phyloP scores from a whole-genome alignment of 1,284 basidiomycete genomes.

The Cutaneotrichosporon dermatis region DNA sequence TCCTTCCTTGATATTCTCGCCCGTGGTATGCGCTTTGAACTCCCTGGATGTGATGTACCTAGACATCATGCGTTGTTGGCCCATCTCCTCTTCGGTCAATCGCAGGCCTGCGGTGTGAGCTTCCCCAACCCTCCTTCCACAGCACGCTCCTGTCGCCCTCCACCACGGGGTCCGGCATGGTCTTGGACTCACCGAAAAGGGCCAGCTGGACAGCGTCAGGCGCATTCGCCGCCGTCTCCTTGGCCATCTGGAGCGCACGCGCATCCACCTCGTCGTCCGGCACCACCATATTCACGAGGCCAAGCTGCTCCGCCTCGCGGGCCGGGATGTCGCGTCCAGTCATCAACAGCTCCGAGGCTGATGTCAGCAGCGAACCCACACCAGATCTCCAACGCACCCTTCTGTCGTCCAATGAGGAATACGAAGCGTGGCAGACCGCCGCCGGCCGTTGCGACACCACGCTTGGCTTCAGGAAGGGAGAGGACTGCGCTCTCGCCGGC shows the following conservation, averaged over 20 bases:
- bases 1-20: constrained; percentile 14
- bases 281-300: constrained; percentile 14
- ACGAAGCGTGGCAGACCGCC: constrained; percentile 15
- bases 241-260: constrained; percentile 9
- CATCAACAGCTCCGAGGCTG: constrained; percentile 17
- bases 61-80: constrained; percentile 12
- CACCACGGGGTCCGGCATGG: no score
- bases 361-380: background rate
- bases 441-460: constrained; percentile 9
- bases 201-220: constrained; percentile 12
- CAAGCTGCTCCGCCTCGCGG: constrained; percentile 5
- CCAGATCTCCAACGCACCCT: constrained; percentile 3
- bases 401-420: constrained; percentile 15
- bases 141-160: no score
- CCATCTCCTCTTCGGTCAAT: constrained; percentile 9
- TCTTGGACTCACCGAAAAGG: constrained; percentile 5
- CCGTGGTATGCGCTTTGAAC: background rate
- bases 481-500: constrained; percentile 14
- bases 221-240: constrained; percentile 10
- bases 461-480: constrained; percentile 14
- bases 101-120: constrained; percentile 6
- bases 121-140: no score
- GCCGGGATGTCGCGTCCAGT: constrained; percentile 15
- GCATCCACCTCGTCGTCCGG: constrained; percentile 15
- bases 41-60: constrained; percentile 4